Evolutionary conservation across 2,329 filamentous ascomycete species (phyloP).

Genomic region (Chalaropsis thielavioides): DNA sequence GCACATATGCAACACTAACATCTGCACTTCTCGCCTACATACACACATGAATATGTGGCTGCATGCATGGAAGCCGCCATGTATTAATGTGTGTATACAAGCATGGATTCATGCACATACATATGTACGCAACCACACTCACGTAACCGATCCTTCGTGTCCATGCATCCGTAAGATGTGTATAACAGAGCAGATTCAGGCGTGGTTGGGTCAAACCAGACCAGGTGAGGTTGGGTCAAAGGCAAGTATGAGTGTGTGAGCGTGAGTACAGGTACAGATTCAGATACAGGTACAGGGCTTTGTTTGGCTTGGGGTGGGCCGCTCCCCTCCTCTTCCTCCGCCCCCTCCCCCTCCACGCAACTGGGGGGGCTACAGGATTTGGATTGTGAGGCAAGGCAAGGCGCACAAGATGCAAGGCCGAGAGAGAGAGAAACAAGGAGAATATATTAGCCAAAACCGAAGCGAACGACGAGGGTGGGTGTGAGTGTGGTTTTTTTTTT

Average conservation of each 20-base stretch:
- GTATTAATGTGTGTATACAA: not conserved
- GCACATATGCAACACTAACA: not conserved
- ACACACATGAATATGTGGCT: not conserved
- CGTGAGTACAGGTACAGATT: not conserved
- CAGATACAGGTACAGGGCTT: not conserved
- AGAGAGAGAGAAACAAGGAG: not conserved
- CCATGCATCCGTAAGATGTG: not conserved
- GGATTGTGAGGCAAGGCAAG: not conserved
- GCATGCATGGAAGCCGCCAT: not conserved
- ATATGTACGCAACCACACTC: not conserved
- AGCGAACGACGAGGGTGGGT: too few species aligned
- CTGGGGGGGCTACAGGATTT: not conserved
- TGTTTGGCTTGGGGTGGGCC: not conserved
- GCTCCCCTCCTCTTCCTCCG: not conserved
- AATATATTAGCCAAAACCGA: too few species aligned
- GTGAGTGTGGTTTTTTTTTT: too few species aligned
- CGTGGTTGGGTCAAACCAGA: not conserved
- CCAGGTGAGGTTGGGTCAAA: not conserved
- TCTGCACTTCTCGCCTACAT: not conserved
- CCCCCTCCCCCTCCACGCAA: not conserved
- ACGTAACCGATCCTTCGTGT: not conserved
- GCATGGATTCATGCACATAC: not conserved
- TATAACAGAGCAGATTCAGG: conserved; percentile 1
- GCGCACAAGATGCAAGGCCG: not conserved
- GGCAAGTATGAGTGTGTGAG: not conserved